Percentiles rank a stretch among this genome's conserved stretches.
Conservation (phyloP, 1,284 basidiomycete species). For the Fomitopsis betulina region DNA sequence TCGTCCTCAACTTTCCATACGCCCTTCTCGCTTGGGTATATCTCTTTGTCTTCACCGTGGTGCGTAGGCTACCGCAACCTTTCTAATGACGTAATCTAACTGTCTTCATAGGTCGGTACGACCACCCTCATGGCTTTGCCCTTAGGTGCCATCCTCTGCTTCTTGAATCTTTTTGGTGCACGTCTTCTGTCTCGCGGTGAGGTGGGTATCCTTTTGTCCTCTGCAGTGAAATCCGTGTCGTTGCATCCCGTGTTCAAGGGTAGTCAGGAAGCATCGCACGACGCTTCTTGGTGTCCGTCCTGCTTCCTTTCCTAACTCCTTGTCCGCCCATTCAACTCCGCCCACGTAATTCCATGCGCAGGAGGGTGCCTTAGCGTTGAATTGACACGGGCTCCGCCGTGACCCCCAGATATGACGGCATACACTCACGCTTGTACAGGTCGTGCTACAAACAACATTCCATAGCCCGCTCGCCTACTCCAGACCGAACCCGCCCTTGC, state of each 20-base stretch:
- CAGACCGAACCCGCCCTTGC: constrained; percentile 52
- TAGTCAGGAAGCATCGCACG: no score
- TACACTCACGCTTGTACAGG: constrained; percentile 28
- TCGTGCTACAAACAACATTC: constrained; percentile 63
- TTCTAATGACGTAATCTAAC: not conserved
- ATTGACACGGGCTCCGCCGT: no score
- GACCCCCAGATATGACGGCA: not conserved
- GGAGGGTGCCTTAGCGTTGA: no score
- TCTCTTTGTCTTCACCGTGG: constrained; percentile 73
- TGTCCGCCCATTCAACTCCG: no score
- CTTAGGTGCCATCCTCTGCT: constrained; percentile 71
- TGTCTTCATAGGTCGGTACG: constrained; percentile 40
- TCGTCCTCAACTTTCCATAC: constrained; percentile 71
- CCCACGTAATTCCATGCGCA: not conserved
- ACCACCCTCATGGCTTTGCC: constrained; percentile 71
- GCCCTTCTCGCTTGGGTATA: constrained; percentile 69
- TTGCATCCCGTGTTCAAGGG: no score
- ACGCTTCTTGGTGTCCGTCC: no score
- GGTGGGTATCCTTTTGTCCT: constrained; percentile 32
- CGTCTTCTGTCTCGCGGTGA: constrained; percentile 66
- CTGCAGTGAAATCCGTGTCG: not conserved
- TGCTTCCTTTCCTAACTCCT: not conserved
- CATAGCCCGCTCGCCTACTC: constrained; percentile 61
- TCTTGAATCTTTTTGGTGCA: constrained; percentile 69
- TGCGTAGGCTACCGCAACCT: constrained; percentile 32